Conservation (phyloP, 176 grass and related monocot genomes). For the Rhipidocladum racemiflorum region DNA sequence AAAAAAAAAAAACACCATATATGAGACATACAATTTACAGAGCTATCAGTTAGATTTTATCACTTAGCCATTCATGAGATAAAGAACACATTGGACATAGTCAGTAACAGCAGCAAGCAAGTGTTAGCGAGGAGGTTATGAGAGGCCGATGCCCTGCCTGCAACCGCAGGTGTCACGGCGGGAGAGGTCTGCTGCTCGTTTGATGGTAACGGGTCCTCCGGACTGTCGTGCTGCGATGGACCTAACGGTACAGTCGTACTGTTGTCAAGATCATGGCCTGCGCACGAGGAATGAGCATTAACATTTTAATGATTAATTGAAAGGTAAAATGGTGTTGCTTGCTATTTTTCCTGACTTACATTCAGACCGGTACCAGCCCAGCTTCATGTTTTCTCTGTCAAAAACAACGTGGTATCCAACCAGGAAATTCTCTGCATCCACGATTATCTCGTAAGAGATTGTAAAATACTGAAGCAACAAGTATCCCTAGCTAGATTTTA, state of each 20-base stretch:
- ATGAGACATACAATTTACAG: constrained; percentile 71
- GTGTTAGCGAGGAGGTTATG: constrained; percentile 9
- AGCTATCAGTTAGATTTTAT: constrained; percentile 46
- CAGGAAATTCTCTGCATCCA: constrained; percentile 89
- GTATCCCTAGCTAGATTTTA: background rate
- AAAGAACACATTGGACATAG: constrained; percentile 54
- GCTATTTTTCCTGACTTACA: constrained; percentile 44
- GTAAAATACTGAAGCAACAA: constrained; percentile 1
- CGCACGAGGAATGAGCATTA: background rate
- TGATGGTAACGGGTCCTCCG: constrained; percentile 79
- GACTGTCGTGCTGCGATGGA: constrained; percentile 52
- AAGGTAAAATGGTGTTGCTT: background rate
- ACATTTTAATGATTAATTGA: background rate
- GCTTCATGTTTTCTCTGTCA: constrained; percentile 80
- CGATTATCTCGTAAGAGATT: background rate
- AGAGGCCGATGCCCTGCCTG: constrained; percentile 45
- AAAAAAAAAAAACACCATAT: constrained; percentile 37
- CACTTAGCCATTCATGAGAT: constrained; percentile 48
- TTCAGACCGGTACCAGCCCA: constrained; percentile 80
- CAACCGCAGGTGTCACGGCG: constrained; percentile 52
- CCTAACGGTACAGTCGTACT: constrained; percentile 68
- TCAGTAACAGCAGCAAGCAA: constrained; percentile 52
- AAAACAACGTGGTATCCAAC: constrained; percentile 80
- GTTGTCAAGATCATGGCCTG: constrained; percentile 73
- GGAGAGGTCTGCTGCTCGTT: constrained; percentile 81